A percentile compares a stretch with the other conserved stretches of the same genome.
phyloP scores from a whole-genome alignment of 345 rosid species.

The Eucalyptus marginata region DNA sequence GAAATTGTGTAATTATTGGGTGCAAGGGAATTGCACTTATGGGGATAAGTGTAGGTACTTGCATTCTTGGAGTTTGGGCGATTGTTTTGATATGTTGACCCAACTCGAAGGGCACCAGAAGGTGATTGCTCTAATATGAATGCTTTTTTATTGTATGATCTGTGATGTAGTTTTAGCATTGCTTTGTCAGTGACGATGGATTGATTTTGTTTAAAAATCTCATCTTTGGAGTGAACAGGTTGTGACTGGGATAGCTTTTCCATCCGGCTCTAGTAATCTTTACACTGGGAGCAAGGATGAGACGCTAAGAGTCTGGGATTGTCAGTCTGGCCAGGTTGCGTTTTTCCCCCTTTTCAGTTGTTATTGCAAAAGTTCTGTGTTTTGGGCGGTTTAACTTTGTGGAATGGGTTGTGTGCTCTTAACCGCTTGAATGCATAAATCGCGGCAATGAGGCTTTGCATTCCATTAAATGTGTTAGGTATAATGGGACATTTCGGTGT shows the following conservation, averaged over 20 bases:
- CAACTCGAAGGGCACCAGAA: conserved; percentile 87
- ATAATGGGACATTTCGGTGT: not conserved
- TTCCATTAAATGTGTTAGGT: not conserved
- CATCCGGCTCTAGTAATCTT: conserved; percentile 82
- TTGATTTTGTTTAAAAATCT: not conserved
- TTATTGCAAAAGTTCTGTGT: not conserved
- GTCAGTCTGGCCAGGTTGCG: conserved; percentile 87
- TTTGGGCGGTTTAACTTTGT: not conserved
- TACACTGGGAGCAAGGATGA: conserved; percentile 86
- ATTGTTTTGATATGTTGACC: conserved; percentile 53
- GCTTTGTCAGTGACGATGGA: not conserved
- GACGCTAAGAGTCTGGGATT: conserved; percentile 86
- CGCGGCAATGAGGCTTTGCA: not conserved
- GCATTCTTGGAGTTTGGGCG: conserved; percentile 93
- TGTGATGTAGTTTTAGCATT: not conserved
- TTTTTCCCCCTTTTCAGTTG: not conserved
- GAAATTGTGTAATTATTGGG: conserved; percentile 78
- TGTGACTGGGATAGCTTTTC: conserved; percentile 79
- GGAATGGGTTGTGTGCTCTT: not conserved
- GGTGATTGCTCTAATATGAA: conserved; percentile 16
- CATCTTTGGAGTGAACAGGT: conserved; percentile 23
- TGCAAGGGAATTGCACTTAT: conserved; percentile 65
- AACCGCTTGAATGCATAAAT: not conserved
- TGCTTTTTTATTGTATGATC: not conserved
- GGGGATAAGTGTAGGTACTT: conserved; percentile 75